A percentile compares a stretch with the other conserved stretches of the same genome.
These are phyloP conservation scores for Agaricus subrufescens DNA, from an alignment of 768 basidiomycete genomes.

Conservation along the genomic window DNA sequence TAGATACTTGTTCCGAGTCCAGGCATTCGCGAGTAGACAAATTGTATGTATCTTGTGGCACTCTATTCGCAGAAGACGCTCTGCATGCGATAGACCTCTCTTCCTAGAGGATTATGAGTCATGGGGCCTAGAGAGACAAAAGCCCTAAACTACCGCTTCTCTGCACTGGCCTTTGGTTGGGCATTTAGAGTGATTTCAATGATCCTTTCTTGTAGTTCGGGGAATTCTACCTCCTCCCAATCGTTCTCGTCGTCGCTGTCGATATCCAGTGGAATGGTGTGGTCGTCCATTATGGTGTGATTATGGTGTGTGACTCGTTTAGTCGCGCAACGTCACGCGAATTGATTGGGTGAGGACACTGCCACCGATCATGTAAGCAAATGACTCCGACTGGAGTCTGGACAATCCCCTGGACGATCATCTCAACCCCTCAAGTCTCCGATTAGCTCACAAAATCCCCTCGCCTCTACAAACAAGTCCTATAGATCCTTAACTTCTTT, in stretches of 20 bases:
- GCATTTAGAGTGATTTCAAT: constrained; percentile 72
- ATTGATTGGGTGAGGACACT: too few relatives aligned
- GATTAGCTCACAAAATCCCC: too few relatives aligned
- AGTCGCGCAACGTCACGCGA: constrained; percentile 6
- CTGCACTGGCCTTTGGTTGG: constrained; percentile 22
- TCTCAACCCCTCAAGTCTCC: too few relatives aligned
- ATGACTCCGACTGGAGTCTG: background rate
- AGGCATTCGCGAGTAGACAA: constrained; percentile 69
- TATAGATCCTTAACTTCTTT: too few relatives aligned
- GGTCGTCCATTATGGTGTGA: background rate
- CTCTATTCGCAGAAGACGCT: constrained; percentile 70
- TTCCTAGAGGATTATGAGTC: constrained; percentile 26
- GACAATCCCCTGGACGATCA: too few relatives aligned
- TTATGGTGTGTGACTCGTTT: background rate
- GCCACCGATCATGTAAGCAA: background rate
- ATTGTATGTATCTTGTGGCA: constrained; percentile 90
- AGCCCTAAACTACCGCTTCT: constrained; percentile 40
- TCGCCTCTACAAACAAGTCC: too few relatives aligned
- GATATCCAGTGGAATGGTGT: constrained; percentile 15
- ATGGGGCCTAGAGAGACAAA: constrained; percentile 9
- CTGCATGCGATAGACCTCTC: constrained; percentile 54
- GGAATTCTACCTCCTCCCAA: constrained; percentile 76
- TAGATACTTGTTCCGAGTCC: constrained; percentile 75
- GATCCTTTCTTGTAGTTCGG: constrained; percentile 35
- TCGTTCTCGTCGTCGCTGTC: constrained; percentile 69